Evolutionary conservation across 164 flowering plant genomes (phyloP), one percentile per base, ranked within the genome.

Genomic region (Malania oleifera): DNA sequence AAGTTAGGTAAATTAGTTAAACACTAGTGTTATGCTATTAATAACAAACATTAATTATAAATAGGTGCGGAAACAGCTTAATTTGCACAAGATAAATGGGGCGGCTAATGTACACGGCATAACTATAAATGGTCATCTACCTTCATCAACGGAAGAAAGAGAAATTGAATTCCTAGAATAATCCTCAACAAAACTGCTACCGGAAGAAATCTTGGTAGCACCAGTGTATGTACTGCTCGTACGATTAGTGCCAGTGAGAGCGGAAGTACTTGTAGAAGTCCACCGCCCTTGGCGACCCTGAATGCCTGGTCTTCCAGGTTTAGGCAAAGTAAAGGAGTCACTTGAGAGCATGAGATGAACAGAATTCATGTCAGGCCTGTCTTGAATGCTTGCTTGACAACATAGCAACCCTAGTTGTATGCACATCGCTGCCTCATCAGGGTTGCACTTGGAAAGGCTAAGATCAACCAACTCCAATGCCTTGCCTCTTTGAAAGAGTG

Each of bases 341-440:
- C 91, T 78, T 23, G 78, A 74, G 26, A 87, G 83, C 80, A 78
- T 80, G 68, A 86, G 85, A 72, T 79, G 66, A 51, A 87, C 73
- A 19, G 82, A 47, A 59, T 77, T 80, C 95, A 83, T 87, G 61
- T 81, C 81, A 1, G 95, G 97, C 60, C 97, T 76, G 0, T 83
- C 81, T 23, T 78, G 19, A 28, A 82, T 59, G 14, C 26, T 75
- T 44, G 91, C 75, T 71, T 89, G 95, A 59, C 95, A 85, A 31
- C 97, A 87, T 35, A 82, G 62, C 61, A 90, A 57, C 1, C 88
- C 95, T 13, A 89, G 70, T 50, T 85, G 88, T 68, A 85, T 78
- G 78, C 91, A 87, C 79, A 85, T 72, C 13, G 72, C 77, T 15
- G 79, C 85, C 68, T 85, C 86, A 11, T 78, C 78, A 0, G 20